Base-by-base conservation (phyloP, 208 protist species). In the Acanthamoeba quina region DNA sequence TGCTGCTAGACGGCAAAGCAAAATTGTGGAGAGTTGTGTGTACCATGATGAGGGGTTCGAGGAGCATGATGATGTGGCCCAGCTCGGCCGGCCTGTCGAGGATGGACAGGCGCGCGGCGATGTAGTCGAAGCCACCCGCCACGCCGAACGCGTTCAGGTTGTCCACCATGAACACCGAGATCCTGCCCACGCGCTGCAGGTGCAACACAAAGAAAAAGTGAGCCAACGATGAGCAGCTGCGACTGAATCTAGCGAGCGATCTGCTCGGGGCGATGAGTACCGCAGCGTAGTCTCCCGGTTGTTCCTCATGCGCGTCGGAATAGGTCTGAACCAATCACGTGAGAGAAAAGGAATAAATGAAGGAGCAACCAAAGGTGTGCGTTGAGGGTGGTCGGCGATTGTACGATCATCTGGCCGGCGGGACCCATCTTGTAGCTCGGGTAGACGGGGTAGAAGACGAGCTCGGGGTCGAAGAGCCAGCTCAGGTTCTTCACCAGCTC, bases 391-490 rank as follows among this genome's bases (percentile, higher is more conserved):
- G 10, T 5, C 21, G 13, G 78, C 26, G 21, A 17, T 5, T 5
- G 34, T 66, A 91, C 60, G 34, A 72, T 54, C 60, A 91, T 74
- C 54, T 91, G 37, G 37, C 85, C 54, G 47, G 41, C 58, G 6
- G 54, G 60, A 19, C 85, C 85, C 31, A 91, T 91, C 26, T 37
- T 41, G 62, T 91, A 72, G 62, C 60, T 91, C 21, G 31, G 31
- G 58, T 91, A 91, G 62, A 91, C 41, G 4, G 37, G 52, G 21
- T 91, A 91, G 37, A 52, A 91, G 54, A 56, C 29, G 85, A 91
- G 85, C 54, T 91, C 85, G 5, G 85, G 85, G 47, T 91, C 85
- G 44, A 91, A 91, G 19, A 91, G 62, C 85, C 85, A 91, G 85
- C 41, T 72, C 60, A 91, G 85, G 60, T 74, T 74, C 85, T 91